A percentile compares a stretch with the other conserved stretches of the same genome.
Evolutionary conservation across 805 yeast genomes (phyloP).

Genomic region (Teunomyces tritomae): DNA sequence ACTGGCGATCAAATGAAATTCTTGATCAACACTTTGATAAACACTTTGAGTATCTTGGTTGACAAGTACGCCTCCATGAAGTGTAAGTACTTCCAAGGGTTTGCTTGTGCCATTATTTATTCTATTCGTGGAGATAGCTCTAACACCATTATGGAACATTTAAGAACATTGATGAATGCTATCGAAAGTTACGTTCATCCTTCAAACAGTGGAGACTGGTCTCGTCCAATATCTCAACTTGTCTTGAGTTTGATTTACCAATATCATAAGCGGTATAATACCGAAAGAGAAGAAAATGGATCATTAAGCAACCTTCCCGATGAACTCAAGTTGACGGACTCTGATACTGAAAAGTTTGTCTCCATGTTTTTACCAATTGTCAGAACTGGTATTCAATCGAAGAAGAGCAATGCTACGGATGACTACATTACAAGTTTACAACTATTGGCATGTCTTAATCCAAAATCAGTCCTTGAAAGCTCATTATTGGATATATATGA

Average conservation of each 20-base stretch:
- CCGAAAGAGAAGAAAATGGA: constrained; percentile 44
- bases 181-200: constrained; percentile 86
- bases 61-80: constrained; percentile 46
- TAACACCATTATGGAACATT: constrained; percentile 44
- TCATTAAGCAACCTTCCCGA: constrained; percentile 22
- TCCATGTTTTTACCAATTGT: constrained; percentile 54
- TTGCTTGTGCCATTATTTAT: constrained; percentile 49
- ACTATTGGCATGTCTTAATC: constrained; percentile 60
- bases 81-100: constrained; percentile 41
- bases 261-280: constrained; percentile 55
- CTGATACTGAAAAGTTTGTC: constrained; percentile 43
- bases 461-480: constrained; percentile 51
- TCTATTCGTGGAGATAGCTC: constrained; percentile 55
- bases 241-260: constrained; percentile 57
- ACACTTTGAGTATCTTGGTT: constrained; percentile 45
- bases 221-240: constrained; percentile 62
- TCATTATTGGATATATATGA: constrained; percentile 73
- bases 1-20: constrained; percentile 58
- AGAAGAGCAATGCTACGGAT: constrained; percentile 53
- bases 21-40: constrained; percentile 54
- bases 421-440: constrained; percentile 59
- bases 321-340: constrained; percentile 33
- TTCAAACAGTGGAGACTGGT: constrained; percentile 90
- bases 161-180: constrained; percentile 61
- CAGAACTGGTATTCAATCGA: constrained; percentile 75